Evolutionary conservation across 2,329 filamentous ascomycete species (phyloP).

Genomic region (Trichoderma polysporum): DNA sequence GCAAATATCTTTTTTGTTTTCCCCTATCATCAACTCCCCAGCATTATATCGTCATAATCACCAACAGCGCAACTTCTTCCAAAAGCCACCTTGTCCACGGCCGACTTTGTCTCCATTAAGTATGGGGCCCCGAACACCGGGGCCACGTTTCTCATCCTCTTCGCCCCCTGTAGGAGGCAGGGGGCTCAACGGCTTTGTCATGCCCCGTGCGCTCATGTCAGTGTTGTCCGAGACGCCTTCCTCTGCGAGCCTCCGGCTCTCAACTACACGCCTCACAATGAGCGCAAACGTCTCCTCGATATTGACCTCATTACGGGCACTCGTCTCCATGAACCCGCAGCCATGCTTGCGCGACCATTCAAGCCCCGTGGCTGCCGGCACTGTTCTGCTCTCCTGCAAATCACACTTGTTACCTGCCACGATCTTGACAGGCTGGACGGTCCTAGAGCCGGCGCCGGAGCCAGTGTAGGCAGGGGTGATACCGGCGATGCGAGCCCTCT

Average conservation of each 20-base stretch:
- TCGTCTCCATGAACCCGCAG: slow-evolving; percentile 90
- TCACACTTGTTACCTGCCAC: slow-evolving; percentile 88
- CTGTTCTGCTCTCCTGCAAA: slow-evolving; percentile 65
- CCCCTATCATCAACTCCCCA: not conserved
- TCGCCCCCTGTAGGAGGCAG: slow-evolving; percentile 43
- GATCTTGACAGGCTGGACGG: slow-evolving; percentile 74
- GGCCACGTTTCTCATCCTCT: slow-evolving; percentile 47
- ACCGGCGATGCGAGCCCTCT: slow-evolving; percentile 48
- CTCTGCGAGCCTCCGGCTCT: slow-evolving; percentile 53
- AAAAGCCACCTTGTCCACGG: slow-evolving; percentile 48
- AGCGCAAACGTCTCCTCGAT: slow-evolving; percentile 85
- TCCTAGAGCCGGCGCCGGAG: slow-evolving; percentile 43
- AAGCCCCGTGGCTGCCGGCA: slow-evolving; percentile 68
- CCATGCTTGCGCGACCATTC: slow-evolving; percentile 72
- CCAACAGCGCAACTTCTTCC: slow-evolving; percentile 58
- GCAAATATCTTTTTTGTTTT: not conserved
- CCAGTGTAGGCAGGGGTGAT: slow-evolving; percentile 32
- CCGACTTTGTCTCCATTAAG: slow-evolving; percentile 46
- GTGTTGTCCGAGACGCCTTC: slow-evolving; percentile 44
- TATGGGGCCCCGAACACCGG: slow-evolving; percentile 45
- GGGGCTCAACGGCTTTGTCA: slow-evolving; percentile 59
- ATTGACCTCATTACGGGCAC: slow-evolving; percentile 79
- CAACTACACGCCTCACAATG: slow-evolving; percentile 61
- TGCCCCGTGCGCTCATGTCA: slow-evolving; percentile 50
- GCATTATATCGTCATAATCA: slow-evolving; percentile 30